These are phyloP conservation scores for Austroboletus festivus DNA, from an alignment of 768 basidiomycete genomes.

Conservation along the genomic window DNA sequence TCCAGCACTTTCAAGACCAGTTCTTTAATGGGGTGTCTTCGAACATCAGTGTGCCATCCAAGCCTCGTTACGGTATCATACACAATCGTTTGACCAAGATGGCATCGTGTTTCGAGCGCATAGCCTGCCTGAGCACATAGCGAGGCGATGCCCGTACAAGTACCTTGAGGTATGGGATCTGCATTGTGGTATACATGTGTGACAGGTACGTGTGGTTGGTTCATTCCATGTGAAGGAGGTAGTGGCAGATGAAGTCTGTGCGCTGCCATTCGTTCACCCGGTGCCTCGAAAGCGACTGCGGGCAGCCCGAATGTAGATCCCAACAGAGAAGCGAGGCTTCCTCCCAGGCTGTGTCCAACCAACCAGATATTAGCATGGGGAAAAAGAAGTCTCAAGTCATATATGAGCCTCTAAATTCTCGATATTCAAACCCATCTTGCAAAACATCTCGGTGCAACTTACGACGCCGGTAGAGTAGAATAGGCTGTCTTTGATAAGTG, in stretches of 20 bases:
- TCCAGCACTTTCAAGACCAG: slow-evolving; percentile 54
- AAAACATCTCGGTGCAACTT: slow-evolving; percentile 28
- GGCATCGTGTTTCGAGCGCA: slow-evolving; percentile 59
- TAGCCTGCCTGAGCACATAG: slow-evolving; percentile 64
- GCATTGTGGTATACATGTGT: slow-evolving; percentile 65
- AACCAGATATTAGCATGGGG: slow-evolving; percentile 63
- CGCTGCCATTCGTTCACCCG: slow-evolving; percentile 62
- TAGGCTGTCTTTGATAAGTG: slow-evolving; percentile 84
- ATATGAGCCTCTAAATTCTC: slow-evolving; percentile 46
- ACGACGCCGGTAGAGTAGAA: slow-evolving; percentile 90
- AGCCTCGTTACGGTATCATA: slow-evolving; percentile 66
- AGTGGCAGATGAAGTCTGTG: slow-evolving; percentile 60
- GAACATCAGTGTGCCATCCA: slow-evolving; percentile 57
- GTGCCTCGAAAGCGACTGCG: slow-evolving; percentile 61
- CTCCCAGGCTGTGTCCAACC: slow-evolving; percentile 60
- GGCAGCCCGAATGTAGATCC: slow-evolving; percentile 65
- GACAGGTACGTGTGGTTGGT: slow-evolving; percentile 25
- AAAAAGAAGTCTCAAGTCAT: slow-evolving; percentile 54
- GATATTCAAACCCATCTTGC: slow-evolving; percentile 8
- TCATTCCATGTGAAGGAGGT: slow-evolving; percentile 31
- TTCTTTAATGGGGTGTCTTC: slow-evolving; percentile 53
- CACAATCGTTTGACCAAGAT: slow-evolving; percentile 59
- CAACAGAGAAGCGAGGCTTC: slow-evolving; percentile 59
- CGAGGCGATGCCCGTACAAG: slow-evolving; percentile 49
- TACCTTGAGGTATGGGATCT: slow-evolving; percentile 65